Evolutionary conservation across 208 protist genomes (phyloP).

Genomic region (Vickermania spadyakhi): DNA sequence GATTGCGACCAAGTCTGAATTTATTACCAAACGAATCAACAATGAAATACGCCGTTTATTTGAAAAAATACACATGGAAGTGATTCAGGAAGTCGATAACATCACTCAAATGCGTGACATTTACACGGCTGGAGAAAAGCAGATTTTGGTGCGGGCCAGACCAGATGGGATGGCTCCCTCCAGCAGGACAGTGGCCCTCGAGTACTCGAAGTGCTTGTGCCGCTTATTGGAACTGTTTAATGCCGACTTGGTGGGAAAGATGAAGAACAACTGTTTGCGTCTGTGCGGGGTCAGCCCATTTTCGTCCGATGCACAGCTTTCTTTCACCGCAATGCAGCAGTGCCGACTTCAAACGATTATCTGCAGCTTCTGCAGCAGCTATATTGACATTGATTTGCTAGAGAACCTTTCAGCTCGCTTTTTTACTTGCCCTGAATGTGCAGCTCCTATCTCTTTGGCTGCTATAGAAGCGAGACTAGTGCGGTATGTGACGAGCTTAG

Average conservation of each 20-base stretch:
- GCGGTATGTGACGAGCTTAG: conserved; percentile 55
- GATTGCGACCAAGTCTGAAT: conserved; percentile 56
- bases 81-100: conserved; percentile 76
- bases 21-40: conserved; percentile 27
- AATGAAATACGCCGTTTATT: conserved; percentile 25
- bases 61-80: conserved; percentile 49
- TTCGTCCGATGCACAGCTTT: conserved; percentile 43
- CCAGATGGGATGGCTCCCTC: conserved; percentile 13
- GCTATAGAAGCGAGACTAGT: conserved; percentile 73
- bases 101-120: conserved; percentile 46
- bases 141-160: conserved; percentile 7
- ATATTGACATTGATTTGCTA: conserved; percentile 45
- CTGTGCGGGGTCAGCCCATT: conserved; percentile 84
- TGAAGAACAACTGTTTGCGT: conserved; percentile 84
- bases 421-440: conserved; percentile 63
- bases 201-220: conserved; percentile 75
- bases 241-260: conserved; percentile 47
- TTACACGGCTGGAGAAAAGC: conserved; percentile 36
- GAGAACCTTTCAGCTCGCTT: conserved; percentile 12
- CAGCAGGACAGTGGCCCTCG: conserved; percentile 44
- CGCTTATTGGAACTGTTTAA: conserved; percentile 60
- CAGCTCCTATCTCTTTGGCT: conserved; percentile 40
- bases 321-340: conserved; percentile 21
- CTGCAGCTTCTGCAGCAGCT: conserved; percentile 76
- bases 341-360: conserved; percentile 29